phyloP scores from a whole-genome alignment of 2,329 filamentous ascomycete genomes.

The Fusarium tanahbumbuense region DNA sequence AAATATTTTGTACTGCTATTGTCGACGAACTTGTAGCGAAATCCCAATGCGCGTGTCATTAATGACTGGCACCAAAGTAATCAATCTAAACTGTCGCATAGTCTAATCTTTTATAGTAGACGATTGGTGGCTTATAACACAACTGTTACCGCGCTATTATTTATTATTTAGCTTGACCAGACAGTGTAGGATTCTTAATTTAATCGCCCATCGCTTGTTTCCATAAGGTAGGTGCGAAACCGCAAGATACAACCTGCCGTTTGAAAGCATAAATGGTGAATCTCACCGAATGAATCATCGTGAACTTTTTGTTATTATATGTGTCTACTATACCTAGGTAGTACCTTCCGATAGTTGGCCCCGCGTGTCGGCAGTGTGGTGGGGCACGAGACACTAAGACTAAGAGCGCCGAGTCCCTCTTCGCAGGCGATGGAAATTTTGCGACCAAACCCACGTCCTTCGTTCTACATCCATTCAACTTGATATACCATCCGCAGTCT shows the following conservation, averaged over 20 bases:
- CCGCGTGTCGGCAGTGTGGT: constrained; percentile 42
- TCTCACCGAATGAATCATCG: constrained; percentile 25
- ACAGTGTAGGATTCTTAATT: not conserved
- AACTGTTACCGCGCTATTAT: not conserved
- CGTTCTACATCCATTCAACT: constrained; percentile 1
- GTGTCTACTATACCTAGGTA: not conserved
- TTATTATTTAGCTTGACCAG: not conserved
- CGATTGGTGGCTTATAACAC: not conserved
- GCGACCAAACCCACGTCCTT: constrained; percentile 29
- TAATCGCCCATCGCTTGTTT: not conserved
- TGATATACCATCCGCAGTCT: not conserved
- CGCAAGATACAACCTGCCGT: not conserved
- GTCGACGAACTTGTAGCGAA: not conserved
- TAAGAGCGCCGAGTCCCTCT: constrained; percentile 30
- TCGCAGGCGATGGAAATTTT: constrained; percentile 40
- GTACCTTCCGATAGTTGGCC: constrained; percentile 18
- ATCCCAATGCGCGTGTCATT: not conserved
- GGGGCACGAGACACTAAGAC: constrained; percentile 42
- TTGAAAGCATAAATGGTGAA: not conserved
- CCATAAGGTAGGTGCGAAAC: not conserved
- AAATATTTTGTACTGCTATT: not conserved
- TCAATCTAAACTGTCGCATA: not conserved
- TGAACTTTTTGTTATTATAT: not conserved
- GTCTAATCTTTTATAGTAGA: not conserved
- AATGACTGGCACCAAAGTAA: not conserved